A percentile compares a stretch with the other conserved stretches of the same genome.
phyloP scores from a whole-genome alignment of 2,329 filamentous ascomycete genomes.

The Colletotrichum chrysophilum region DNA sequence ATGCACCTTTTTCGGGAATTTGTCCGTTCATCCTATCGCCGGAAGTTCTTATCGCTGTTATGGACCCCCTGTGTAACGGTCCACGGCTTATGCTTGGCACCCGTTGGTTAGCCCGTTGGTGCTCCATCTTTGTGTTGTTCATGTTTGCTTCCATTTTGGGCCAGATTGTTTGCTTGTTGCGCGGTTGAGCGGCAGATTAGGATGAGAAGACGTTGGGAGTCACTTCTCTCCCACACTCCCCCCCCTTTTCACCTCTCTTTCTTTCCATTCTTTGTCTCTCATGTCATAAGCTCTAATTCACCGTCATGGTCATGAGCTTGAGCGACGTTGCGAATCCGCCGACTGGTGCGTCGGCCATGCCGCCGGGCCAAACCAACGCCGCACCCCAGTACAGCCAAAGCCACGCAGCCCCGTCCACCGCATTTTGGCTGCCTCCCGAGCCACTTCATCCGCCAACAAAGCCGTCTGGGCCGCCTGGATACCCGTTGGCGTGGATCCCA shows the following conservation, averaged over 20 bases:
- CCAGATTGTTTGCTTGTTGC: neutral
- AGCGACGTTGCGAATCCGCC: neutral
- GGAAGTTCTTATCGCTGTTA: neutral
- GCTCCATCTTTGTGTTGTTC: neutral
- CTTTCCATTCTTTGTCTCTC: neutral
- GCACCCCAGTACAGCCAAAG: neutral
- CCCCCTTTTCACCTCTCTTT: neutral
- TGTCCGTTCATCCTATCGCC: neutral
- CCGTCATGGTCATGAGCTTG: neutral
- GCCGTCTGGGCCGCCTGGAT: neutral
- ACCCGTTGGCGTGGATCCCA: neutral
- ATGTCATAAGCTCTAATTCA: neutral
- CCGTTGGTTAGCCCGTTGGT: neutral
- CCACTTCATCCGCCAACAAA: neutral
- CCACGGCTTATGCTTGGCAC: neutral
- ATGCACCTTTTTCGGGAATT: neutral
- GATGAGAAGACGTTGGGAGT: neutral
- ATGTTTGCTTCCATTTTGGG: neutral
- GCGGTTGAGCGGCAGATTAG: neutral
- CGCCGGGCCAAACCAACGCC: neutral
- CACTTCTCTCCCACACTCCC: neutral
- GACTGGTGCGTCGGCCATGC: neutral
- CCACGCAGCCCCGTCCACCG: neutral
- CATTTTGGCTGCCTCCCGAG: neutral
- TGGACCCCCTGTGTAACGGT: neutral